A percentile compares a stretch with the other conserved stretches of the same genome.
Conservation (phyloP, 768 basidiomycete genomes). For the Mrakia gelida region DNA sequence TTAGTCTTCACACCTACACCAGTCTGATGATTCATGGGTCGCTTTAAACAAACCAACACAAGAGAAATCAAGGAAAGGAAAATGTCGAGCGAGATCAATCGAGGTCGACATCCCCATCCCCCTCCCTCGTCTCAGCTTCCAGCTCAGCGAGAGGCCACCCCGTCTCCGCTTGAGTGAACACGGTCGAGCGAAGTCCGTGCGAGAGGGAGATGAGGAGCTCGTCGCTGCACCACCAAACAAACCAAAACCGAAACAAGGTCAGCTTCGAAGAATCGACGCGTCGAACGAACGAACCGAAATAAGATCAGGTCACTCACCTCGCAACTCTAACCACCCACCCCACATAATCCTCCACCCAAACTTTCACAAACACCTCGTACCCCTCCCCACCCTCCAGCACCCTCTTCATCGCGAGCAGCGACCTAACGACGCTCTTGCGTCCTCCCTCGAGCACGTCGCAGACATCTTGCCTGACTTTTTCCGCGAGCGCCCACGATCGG, state of each 20-base stretch:
- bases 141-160: constrained; percentile 69
- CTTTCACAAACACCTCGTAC: constrained; percentile 81
- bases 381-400: constrained; percentile 77
- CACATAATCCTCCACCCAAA: constrained; percentile 81
- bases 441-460: constrained; percentile 58
- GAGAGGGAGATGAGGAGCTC: constrained; percentile 53
- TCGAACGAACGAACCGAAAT: background rate
- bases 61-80: too few species aligned
- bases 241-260: background rate
- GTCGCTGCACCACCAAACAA: constrained; percentile 58
- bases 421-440: constrained; percentile 59
- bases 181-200: constrained; percentile 46
- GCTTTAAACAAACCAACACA: too few species aligned
- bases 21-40: too few species aligned
- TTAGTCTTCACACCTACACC: background rate
- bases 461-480: constrained; percentile 64
- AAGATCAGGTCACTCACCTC: constrained; percentile 52
- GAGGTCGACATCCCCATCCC: constrained; percentile 11
- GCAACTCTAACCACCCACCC: constrained; percentile 70
- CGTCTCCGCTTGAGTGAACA: constrained; percentile 55
- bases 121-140: constrained; percentile 48
- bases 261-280: background rate
- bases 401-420: constrained; percentile 64
- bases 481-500: constrained; percentile 69
- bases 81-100: background rate